phyloP scores from a whole-genome alignment of 2,329 filamentous ascomycete species.

The Sarocladiaceae sp. region DNA sequence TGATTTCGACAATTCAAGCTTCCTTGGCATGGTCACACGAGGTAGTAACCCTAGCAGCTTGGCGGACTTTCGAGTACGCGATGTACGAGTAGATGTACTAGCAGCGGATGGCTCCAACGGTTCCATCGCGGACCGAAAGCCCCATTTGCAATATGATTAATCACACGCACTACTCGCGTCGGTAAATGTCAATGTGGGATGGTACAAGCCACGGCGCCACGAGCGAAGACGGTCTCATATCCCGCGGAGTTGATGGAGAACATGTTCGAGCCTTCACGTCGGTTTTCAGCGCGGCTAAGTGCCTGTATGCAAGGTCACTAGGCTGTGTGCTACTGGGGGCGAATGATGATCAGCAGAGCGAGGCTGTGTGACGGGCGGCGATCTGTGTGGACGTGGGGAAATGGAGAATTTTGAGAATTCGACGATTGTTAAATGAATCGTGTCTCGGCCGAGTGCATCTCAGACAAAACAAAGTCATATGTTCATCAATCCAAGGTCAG shows the following conservation, averaged over 20 bases:
- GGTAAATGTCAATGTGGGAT: background rate
- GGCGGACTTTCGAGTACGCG: background rate
- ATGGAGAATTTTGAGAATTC: background rate
- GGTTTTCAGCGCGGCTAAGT: no score
- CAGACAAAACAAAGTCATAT: no score
- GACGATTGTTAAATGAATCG: background rate
- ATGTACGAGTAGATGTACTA: background rate
- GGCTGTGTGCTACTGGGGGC: no score
- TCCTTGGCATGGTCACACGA: background rate
- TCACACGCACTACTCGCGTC: background rate
- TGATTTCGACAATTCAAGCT: background rate
- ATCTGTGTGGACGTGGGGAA: background rate
- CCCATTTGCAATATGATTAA: background rate
- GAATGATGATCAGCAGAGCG: background rate
- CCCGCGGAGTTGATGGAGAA: no score
- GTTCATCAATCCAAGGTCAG: no score
- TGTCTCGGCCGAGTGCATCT: background rate
- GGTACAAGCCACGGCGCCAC: no score
- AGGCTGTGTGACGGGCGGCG: background rate
- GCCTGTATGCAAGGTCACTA: no score
- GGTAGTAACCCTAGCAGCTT: slow-evolving; percentile 2
- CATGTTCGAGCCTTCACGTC: no score
- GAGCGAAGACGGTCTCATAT: no score
- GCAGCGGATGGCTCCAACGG: background rate
- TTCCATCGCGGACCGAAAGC: background rate